phyloP scores from a whole-genome alignment of 257 asterid species.

The Salvia miltiorrhiza region DNA sequence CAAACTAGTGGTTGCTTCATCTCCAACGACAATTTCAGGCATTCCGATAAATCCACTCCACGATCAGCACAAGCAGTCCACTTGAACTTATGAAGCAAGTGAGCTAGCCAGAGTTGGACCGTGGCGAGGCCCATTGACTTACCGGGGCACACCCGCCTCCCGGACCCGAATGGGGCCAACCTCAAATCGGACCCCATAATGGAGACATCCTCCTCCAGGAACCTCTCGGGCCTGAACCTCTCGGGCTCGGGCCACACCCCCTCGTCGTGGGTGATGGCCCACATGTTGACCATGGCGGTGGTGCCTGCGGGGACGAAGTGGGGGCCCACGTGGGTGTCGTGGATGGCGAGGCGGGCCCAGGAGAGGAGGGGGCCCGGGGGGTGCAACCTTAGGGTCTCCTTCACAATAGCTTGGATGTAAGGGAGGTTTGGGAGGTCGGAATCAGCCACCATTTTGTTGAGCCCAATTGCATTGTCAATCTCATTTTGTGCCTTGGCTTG shows the following conservation, averaged over 20 bases:
- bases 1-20: constrained; percentile 62
- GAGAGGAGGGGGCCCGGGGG: constrained; percentile 92
- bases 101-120: constrained; percentile 66
- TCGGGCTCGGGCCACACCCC: constrained; percentile 55
- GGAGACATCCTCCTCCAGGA: constrained; percentile 41
- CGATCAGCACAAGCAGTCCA: constrained; percentile 24
- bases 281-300: constrained; percentile 91
- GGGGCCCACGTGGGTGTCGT: constrained; percentile 52
- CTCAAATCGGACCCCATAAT: constrained; percentile 72
- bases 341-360: constrained; percentile 77
- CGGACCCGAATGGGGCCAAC: constrained; percentile 70
- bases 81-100: constrained; percentile 45
- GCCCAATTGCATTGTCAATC: constrained; percentile 41
- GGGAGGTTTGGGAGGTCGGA: constrained; percentile 57
- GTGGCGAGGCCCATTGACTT: constrained; percentile 58
- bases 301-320: constrained; percentile 67
- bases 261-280: constrained; percentile 68
- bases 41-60: constrained; percentile 50
- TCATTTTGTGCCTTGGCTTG: constrained; percentile 65
- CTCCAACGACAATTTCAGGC: constrained; percentile 60
- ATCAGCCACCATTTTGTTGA: constrained; percentile 29
- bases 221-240: constrained; percentile 56
- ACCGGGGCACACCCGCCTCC: constrained; percentile 78
- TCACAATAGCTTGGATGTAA: constrained; percentile 59
- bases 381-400: constrained; percentile 72